Evolutionary conservation across 768 basidiomycete species (phyloP).

Genomic region (Leucosporidium yakuticum): DNA sequence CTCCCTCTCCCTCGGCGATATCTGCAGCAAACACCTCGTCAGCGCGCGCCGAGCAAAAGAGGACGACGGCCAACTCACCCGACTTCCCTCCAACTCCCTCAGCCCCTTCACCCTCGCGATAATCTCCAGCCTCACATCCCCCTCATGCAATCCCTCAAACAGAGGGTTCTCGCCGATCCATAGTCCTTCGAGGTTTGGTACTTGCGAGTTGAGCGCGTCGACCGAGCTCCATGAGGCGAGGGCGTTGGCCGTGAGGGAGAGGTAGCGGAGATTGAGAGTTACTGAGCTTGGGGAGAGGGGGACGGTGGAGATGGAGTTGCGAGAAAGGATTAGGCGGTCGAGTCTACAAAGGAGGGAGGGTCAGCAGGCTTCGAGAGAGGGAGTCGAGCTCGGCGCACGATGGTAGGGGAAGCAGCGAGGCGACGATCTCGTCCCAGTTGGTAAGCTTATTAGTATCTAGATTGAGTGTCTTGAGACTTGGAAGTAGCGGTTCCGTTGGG

Average conservation of each 20-base stretch:
- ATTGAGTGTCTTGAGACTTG: slow-evolving; percentile 54
- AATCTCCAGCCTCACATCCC: slow-evolving; percentile 15
- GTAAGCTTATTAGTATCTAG: slow-evolving; percentile 61
- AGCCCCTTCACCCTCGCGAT: not conserved
- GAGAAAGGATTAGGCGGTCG: slow-evolving; percentile 59
- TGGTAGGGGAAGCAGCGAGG: slow-evolving; percentile 14
- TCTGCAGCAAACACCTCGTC: slow-evolving; percentile 46
- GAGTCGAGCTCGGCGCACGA: slow-evolving; percentile 14
- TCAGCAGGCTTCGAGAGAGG: slow-evolving; percentile 8
- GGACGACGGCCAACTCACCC: slow-evolving; percentile 4
- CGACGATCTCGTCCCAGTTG: slow-evolving; percentile 50
- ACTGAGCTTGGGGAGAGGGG: not conserved
- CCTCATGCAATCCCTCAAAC: slow-evolving; percentile 50
- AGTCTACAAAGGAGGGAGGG: slow-evolving; percentile 48
- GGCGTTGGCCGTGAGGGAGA: slow-evolving; percentile 61
- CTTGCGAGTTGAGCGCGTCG: slow-evolving; percentile 55
- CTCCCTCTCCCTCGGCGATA: slow-evolving; percentile 62
- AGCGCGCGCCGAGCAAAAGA: not conserved
- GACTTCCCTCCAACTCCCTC: not conserved
- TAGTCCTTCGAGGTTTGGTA: slow-evolving; percentile 60
- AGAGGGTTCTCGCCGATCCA: slow-evolving; percentile 62
- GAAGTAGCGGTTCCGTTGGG: slow-evolving; percentile 14
- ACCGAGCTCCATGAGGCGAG: slow-evolving; percentile 59
- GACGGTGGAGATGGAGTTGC: slow-evolving; percentile 54
- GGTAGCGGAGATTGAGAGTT: slow-evolving; percentile 44